Conservation (phyloP, 495 filamentous ascomycete genomes). For the Niebla homalea region DNA sequence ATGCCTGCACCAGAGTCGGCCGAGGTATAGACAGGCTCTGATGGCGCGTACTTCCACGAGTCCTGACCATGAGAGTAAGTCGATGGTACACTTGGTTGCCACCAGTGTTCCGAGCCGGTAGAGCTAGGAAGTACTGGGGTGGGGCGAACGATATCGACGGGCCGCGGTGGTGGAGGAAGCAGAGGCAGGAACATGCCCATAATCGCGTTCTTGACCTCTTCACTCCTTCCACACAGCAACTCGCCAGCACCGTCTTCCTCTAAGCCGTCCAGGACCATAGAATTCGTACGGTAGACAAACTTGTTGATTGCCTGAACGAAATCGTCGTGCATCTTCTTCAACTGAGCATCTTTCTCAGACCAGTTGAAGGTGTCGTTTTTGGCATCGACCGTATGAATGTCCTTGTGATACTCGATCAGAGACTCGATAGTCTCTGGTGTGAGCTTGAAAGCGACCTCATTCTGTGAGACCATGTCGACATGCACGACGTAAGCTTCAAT, state of each 20-base stretch:
- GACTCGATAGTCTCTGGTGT: conserved; percentile 94
- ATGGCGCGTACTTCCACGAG: conserved; percentile 85
- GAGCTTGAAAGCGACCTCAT: conserved; percentile 97
- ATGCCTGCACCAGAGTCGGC: conserved; percentile 58
- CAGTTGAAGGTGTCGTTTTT: conserved; percentile 85
- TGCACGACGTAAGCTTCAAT: conserved; percentile 97
- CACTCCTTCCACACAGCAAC: conserved; percentile 78
- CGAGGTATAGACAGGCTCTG: conserved; percentile 62
- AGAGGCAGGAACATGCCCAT: conserved; percentile 77
- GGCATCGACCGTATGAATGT: conserved; percentile 84
- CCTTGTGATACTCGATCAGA: conserved; percentile 93
- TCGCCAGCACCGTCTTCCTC: conserved; percentile 97
- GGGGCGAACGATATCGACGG: conserved; percentile 83
- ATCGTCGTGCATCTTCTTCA: conserved; percentile 96
- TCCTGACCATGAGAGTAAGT: conserved; percentile 63
- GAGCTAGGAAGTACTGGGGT: conserved; percentile 78
- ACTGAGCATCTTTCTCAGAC: conserved; percentile 89
- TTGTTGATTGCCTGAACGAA: conserved; percentile 96
- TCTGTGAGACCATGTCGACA: conserved; percentile 96
- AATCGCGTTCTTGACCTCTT: conserved; percentile 84
- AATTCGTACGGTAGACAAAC: conserved; percentile 87
- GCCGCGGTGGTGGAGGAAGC: conserved; percentile 80
- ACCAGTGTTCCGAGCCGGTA: conserved; percentile 64
- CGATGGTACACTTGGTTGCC: conserved; percentile 43
- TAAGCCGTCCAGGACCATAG: conserved; percentile 81